Evolutionary conservation across 1,284 basidiomycete genomes (phyloP), one percentile per base, ranked within the genome.

Genomic region (Cryptococcus sp.): DNA sequence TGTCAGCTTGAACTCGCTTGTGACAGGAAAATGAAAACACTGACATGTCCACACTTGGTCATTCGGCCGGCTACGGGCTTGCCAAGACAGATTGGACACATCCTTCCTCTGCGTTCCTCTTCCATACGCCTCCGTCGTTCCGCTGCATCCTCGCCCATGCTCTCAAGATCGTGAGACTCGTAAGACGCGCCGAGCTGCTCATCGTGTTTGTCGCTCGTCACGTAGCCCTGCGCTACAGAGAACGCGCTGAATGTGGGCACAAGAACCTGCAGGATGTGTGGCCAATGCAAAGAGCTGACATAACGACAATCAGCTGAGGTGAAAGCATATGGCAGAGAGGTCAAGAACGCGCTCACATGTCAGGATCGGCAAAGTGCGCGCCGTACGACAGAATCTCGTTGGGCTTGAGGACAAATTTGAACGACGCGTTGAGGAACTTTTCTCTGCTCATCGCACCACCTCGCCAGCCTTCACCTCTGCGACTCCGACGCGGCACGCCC

Each of bases 11-110:
- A 52, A 54, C 57, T 52, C 44, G 41, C 4, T 37, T 17, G 15
- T 19, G 46, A 17, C 34, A 25, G 58, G 34, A 61, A 63, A 17
- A 65, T 41, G 51, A 40, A 54, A 29, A 52, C 22, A 86, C 90
- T 79, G 70, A 95, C 93, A 83, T 97, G 94, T 58, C 93, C 94
- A 68, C 93, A 97, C 81, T 91, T 93, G 48, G 93, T 97, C 91
- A 98, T 98, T 48, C 96, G 83, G 17, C 95, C 91, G 19, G 93
- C 92, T 44, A 87, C 87, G 5, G 94, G 95, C 50, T 90, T 74
- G 46, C 75, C 72, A 46, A 99, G 83, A 79, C 95, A 99, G 64
- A 99, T 98, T 3, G 95, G 96, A 77, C 95, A 99, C 15, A 85
- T 87, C 16, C 85, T 87, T 47, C 74, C 77, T 52, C 73, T 64